Conservation (phyloP, 2,329 filamentous ascomycete species). For the Davidsoniella neocaledoniae region DNA sequence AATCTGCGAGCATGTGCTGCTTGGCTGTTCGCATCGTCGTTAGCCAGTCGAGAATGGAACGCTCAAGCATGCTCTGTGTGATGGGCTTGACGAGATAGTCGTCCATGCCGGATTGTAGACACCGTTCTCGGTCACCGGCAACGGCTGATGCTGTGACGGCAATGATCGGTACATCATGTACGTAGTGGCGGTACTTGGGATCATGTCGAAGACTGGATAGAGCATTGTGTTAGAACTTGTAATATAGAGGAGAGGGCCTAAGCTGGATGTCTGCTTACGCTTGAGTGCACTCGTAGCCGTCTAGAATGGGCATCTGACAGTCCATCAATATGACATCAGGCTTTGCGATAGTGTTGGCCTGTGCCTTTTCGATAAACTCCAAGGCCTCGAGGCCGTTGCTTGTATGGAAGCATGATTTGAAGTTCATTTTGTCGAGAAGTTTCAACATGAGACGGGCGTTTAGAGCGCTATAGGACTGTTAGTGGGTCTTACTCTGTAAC, state of each 20-base stretch:
- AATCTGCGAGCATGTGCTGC: too few species aligned
- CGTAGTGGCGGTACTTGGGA: constrained; percentile 20
- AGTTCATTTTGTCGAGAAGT: constrained; percentile 14
- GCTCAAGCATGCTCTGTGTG: constrained; percentile 24
- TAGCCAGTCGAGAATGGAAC: constrained; percentile 6
- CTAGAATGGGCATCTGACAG: constrained; percentile 59
- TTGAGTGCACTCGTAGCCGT: constrained; percentile 64
- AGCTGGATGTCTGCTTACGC: constrained; percentile 19
- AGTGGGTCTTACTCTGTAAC: neutral
- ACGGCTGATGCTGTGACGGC: constrained; percentile 73
- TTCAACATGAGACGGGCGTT: constrained; percentile 15
- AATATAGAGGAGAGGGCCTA: neutral
- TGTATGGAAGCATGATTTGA: constrained; percentile 1
- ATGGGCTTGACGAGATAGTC: constrained; percentile 62
- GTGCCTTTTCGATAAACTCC: constrained; percentile 47
- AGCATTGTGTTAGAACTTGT: constrained; percentile 29
- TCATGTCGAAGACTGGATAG: constrained; percentile 34
- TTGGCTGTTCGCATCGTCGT: too few species aligned
- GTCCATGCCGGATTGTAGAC: constrained; percentile 58
- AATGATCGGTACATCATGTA: constrained; percentile 52
- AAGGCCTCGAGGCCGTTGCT: constrained; percentile 69
- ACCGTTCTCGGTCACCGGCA: constrained; percentile 60
- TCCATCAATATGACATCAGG: constrained; percentile 69
- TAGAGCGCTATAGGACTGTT: neutral
- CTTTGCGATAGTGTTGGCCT: constrained; percentile 31